phyloP scores from a whole-genome alignment of 148 eudicot genomes.

The Cornus florida region DNA sequence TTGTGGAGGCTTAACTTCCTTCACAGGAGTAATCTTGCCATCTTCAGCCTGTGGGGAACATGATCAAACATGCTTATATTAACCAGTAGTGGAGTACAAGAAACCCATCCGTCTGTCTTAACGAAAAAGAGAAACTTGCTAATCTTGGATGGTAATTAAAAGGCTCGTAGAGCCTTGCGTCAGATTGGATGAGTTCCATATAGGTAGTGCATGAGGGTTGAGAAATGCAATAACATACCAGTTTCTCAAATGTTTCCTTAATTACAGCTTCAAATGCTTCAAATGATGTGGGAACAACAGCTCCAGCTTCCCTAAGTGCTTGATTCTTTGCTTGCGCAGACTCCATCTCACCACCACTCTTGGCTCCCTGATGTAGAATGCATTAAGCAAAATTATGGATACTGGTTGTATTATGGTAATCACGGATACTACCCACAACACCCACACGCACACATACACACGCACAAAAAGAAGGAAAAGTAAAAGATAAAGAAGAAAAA shows the following conservation, averaged over 20 bases:
- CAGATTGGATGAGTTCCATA: background rate
- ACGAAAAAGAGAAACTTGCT: too few species aligned
- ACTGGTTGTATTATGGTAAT: background rate
- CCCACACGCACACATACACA: background rate
- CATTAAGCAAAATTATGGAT: constrained; percentile 4
- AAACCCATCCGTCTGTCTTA: too few species aligned
- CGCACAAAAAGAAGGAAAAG: background rate
- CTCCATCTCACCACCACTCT: constrained; percentile 86
- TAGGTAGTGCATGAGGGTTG: background rate
- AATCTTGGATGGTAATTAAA: too few species aligned
- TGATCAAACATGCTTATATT: background rate
- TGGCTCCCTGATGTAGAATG: constrained; percentile 54
- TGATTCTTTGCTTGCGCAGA: constrained; percentile 84
- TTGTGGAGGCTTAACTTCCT: constrained; percentile 77
- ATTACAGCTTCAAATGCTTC: constrained; percentile 74
- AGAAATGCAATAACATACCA: constrained; percentile 33
- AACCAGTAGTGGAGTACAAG: background rate
- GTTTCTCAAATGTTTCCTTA: constrained; percentile 63
- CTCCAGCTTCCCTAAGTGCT: constrained; percentile 78
- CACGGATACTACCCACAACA: background rate
- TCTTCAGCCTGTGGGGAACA: constrained; percentile 41
- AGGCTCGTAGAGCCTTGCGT: background rate
- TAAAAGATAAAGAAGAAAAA: background rate
- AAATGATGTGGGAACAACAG: constrained; percentile 76
- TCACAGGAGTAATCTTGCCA: constrained; percentile 54